Base-by-base conservation (phyloP, 1,284 basidiomycete genomes). In the Sporisorium graminicola region DNA sequence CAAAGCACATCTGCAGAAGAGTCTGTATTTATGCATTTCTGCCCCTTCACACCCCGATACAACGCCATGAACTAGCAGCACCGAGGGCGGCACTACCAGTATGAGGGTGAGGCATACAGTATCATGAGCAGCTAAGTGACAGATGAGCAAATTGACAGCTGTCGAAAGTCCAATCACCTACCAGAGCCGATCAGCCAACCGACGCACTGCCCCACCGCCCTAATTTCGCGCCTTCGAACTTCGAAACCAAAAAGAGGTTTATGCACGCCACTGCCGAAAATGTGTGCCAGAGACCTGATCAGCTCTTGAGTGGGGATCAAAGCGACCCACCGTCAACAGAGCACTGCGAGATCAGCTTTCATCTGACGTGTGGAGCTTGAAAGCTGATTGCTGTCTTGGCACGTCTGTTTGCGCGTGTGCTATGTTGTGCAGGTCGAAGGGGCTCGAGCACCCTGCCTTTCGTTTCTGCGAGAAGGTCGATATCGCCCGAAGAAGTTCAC, bases 101-200 rank as follows among this genome's bases (percentile, higher is more conserved):
- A 31, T 33, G 35, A n/a, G 12, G 18, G 9, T 18, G 44, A n/a
- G n/a, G n/a, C n/a, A n/a, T n/a, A n/a, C n/a, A n/a, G n/a, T n/a
- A 42, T 22, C 47, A 31, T 58, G 65, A 69, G 59, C 50, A 69
- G 54, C 50, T 13, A 31, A 44, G 16, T 68, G 65, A 62, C 59
- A 68, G 67, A 70, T 55, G 58, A 71, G 68, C 58, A 26, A 24
- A 46, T 12, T 71, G 69, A 65, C 69, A 71, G 43, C 13, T 71
- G 63, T 65, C 69, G 58, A 3, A 37, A 53, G 33, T 33, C 64
- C 59, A 58, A 63, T 65, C 68, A n/a, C 18, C 7, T 7, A 6
- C 52, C 44, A 60, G 31, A 9, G 40, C 51, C 51, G 59, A 66
- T 72, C 14, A 62, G 63, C 7, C 58, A 61, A n/a, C 44, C 55